Base-by-base conservation (phyloP, 2,329 filamentous ascomycete genomes). In the Alternaria ethzedia region DNA sequence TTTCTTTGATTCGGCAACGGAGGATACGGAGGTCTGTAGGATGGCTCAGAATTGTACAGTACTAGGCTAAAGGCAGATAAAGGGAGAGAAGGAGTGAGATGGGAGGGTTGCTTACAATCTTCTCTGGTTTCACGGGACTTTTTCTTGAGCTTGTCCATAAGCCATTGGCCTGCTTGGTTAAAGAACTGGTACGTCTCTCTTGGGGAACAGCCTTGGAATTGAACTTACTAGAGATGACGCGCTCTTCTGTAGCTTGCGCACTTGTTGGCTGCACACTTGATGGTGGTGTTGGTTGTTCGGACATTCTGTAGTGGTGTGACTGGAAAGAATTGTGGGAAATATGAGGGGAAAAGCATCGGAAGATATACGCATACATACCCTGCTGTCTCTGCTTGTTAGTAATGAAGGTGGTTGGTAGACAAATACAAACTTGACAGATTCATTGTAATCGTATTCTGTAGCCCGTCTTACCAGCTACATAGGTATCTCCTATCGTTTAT, bases 241-340 rank as follows among this genome's bases (percentile, higher is more conserved):
- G 32, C 4, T 41, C 32, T 41, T 5, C 32, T 5, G 4, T 41
- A 41, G 4, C 7, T 10, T 41, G 32, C 32, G 15, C 32, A 5
- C 0, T 41, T n/a, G 7, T 1, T 17, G 36, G 36, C 3, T 41
- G 15, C 2, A 9, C 36, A 41, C 15, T 17, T 41, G 36, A n/a
- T 17, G 4, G n/a, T 5, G 36, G 36, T 17, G 4, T 9, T 5
- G n/a, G 15, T 5, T 5, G 32, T 36, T 1, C 36, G 11, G 36
- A 17, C 36, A 41, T 41, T 3, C 0, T 41, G 1, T 6, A 5
- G 2, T 2, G 0, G 15, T 17, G 2, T 41, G 5, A 2, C 6
- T 21, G 10, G 3, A 5, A 1, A 8, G 43, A 0, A 45, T 13
- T 13, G 3, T 45, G 11, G 11, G 13, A 10, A 10, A 20, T 20